A percentile compares a stretch with the other conserved stretches of the same genome.
phyloP scores from a whole-genome alignment of 2,329 filamentous ascomycete species.

The Trichothecium sympodiale region DNA sequence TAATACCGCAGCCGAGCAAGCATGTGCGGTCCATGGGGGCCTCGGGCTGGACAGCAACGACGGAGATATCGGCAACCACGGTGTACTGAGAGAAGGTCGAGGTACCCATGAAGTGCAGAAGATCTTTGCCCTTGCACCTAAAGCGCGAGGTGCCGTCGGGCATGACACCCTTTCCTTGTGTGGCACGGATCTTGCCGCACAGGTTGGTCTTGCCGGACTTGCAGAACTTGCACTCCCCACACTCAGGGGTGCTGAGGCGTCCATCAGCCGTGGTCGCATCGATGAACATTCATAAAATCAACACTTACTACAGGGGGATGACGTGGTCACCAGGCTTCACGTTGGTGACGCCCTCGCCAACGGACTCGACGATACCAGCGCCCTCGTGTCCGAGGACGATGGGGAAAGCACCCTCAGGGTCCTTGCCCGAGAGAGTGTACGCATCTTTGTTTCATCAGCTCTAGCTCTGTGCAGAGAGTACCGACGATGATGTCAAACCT shows the following conservation, averaged over 20 bases:
- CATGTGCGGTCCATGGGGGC: slow-evolving; percentile 95
- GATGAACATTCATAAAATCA: slow-evolving; percentile 1
- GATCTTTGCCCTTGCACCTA: slow-evolving; percentile 86
- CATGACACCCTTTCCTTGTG: slow-evolving; percentile 93
- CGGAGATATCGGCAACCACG: slow-evolving; percentile 95
- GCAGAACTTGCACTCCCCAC: slow-evolving; percentile 98
- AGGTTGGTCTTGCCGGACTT: slow-evolving; percentile 99
- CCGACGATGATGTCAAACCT: slow-evolving; percentile 37
- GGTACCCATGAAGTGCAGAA: slow-evolving; percentile 98
- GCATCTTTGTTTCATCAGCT: slow-evolving; percentile 50
- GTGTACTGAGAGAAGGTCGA: slow-evolving; percentile 99
- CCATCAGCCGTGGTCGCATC: neutral
- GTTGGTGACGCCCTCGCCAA: slow-evolving; percentile 88
- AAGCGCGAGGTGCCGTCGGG: slow-evolving; percentile 93
- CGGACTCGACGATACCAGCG: slow-evolving; percentile 83
- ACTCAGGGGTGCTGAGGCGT: slow-evolving; percentile 73
- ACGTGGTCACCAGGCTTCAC: slow-evolving; percentile 93
- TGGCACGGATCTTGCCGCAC: slow-evolving; percentile 96
- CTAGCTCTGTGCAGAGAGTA: neutral
- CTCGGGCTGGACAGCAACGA: slow-evolving; percentile 81
- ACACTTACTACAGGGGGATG: slow-evolving; percentile 68
- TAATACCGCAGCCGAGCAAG: slow-evolving; percentile 94
- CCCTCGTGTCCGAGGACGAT: slow-evolving; percentile 84
- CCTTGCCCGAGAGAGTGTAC: slow-evolving; percentile 91
- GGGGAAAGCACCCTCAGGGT: slow-evolving; percentile 90